These are phyloP conservation scores for Coniochaeta pulveracea DNA, from an alignment of 2,329 filamentous ascomycete genomes.

Conservation along the genomic window DNA sequence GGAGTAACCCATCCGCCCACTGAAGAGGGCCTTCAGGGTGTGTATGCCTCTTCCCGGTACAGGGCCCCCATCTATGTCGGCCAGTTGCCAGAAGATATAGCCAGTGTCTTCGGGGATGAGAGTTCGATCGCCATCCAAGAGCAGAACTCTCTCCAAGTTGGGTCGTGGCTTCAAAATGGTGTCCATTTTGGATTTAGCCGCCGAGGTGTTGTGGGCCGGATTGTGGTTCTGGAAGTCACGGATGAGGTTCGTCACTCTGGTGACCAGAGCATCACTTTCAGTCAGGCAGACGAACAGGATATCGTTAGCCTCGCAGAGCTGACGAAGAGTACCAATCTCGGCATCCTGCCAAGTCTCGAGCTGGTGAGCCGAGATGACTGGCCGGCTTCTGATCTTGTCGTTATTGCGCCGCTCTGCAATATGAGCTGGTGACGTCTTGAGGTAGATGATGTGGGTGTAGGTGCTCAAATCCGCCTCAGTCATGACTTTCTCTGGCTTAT, in stretches of 20 bases:
- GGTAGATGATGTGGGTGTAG: constrained; percentile 49
- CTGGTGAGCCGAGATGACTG: constrained; percentile 19
- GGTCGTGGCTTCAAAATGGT: constrained; percentile 13
- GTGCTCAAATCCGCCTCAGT: constrained; percentile 24
- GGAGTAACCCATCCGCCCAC: constrained; percentile 32
- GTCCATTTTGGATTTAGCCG: constrained; percentile 21
- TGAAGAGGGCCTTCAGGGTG: constrained; percentile 33
- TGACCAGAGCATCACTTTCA: not conserved
- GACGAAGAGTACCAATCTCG: constrained; percentile 30
- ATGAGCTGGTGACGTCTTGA: constrained; percentile 26
- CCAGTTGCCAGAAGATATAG: constrained; percentile 33
- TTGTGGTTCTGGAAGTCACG: constrained; percentile 24
- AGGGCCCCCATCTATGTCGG: not conserved
- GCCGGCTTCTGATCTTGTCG: constrained; percentile 26
- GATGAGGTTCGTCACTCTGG: constrained; percentile 17
- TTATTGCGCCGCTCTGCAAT: constrained; percentile 23
- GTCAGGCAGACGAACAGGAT: constrained; percentile 31
- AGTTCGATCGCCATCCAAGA: constrained; percentile 49
- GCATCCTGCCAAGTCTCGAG: constrained; percentile 33
- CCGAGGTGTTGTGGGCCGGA: constrained; percentile 24
- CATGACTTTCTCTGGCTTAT: not conserved
- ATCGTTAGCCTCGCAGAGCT: constrained; percentile 27
- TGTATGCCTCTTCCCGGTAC: constrained; percentile 1
- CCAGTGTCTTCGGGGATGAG: constrained; percentile 38
- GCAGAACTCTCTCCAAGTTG: constrained; percentile 30